phyloP scores from a whole-genome alignment of 768 basidiomycete species.

The Pholiota microspora region DNA sequence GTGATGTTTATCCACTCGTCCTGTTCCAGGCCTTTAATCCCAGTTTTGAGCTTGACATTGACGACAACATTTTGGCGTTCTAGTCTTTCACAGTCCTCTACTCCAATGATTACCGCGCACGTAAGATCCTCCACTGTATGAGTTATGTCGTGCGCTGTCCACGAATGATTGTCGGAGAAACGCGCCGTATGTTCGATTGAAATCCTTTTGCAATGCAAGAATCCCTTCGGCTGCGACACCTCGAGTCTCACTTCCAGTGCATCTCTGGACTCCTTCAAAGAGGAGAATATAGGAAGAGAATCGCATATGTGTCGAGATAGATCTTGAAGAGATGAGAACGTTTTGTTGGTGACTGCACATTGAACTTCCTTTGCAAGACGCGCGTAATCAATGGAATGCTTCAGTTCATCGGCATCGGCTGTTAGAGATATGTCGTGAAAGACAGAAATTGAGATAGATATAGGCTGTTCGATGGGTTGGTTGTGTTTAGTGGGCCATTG shows the following conservation, averaged over 20 bases:
- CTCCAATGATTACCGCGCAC: slow-evolving; percentile 60
- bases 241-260: slow-evolving; percentile 37
- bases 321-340: slow-evolving; percentile 44
- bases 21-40: slow-evolving; percentile 14
- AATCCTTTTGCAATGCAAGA: slow-evolving; percentile 48
- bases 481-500: slow-evolving; percentile 38
- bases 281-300: slow-evolving; percentile 28
- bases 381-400: slow-evolving; percentile 66
- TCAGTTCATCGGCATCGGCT: slow-evolving; percentile 52
- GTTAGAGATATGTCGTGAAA: slow-evolving; percentile 46
- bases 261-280: slow-evolving; percentile 27
- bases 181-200: slow-evolving; percentile 36
- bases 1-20: slow-evolving; percentile 38
- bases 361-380: slow-evolving; percentile 33
- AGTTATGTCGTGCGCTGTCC: slow-evolving; percentile 20
- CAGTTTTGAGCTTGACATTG: slow-evolving; percentile 30
- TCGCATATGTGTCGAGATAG: slow-evolving; percentile 41
- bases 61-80: slow-evolving; percentile 63
- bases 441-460: slow-evolving; percentile 51
- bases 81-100: slow-evolving; percentile 63
- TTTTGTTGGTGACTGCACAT: slow-evolving; percentile 25
- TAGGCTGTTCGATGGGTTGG: slow-evolving; percentile 44
- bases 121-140: slow-evolving; percentile 38
- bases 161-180: slow-evolving; percentile 13
- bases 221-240: slow-evolving; percentile 46